Evolutionary conservation across 305 asterid species (phyloP).

Genomic region (Fraxinus baroniana): DNA sequence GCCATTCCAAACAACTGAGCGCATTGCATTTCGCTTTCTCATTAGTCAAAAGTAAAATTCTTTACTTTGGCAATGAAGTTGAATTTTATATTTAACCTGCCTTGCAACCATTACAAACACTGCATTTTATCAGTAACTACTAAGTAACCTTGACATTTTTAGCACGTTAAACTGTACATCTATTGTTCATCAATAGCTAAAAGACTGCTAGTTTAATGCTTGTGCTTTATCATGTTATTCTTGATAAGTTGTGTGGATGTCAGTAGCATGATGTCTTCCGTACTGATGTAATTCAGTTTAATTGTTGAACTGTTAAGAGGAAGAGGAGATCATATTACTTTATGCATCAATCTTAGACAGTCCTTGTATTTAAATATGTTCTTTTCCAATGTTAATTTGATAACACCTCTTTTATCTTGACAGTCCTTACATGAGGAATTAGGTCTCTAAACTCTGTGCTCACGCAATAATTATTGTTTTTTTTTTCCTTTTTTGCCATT

Average conservation of each 20-base stretch:
- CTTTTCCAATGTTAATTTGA: background rate
- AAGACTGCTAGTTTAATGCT: background rate
- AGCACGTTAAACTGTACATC: background rate
- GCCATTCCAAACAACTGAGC: slow-evolving; percentile 86
- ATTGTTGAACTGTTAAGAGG: background rate
- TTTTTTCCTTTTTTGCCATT: background rate
- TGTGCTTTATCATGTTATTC: background rate
- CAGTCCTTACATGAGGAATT: background rate
- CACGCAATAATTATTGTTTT: background rate
- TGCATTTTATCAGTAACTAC: background rate
- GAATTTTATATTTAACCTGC: slow-evolving; percentile 22
- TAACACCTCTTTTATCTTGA: background rate
- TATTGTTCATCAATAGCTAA: background rate
- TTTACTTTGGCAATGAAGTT: slow-evolving; percentile 12
- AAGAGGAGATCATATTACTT: background rate
- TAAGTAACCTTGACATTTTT: background rate
- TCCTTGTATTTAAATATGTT: background rate
- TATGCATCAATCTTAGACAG: background rate
- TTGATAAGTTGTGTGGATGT: background rate
- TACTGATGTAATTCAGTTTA: background rate
- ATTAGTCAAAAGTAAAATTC: slow-evolving; percentile 77
- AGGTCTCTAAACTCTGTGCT: background rate
- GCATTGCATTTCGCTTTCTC: slow-evolving; percentile 95
- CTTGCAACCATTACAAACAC: background rate
- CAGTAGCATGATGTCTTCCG: background rate